Evolutionary conservation across 2,329 filamentous ascomycete species (phyloP), one percentile per base, ranked within the genome.

Genomic region (Pseudogymnoascus pannorum): DNA sequence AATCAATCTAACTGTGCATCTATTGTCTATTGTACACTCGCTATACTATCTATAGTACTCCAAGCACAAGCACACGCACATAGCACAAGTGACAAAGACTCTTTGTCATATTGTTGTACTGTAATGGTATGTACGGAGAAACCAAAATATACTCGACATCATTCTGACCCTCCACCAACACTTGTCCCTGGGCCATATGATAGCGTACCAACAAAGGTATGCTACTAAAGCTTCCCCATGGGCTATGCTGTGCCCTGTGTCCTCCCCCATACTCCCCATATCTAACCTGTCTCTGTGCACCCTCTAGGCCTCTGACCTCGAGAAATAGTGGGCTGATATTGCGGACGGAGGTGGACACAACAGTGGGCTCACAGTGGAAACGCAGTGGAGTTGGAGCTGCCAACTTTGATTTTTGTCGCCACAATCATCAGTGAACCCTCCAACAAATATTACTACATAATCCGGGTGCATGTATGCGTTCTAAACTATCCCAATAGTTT

Each of bases 61-160:
- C 26, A 11, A 26, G 22, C 42, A 51, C 42, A 51, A 11, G 14
- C 42, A 51, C 22, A 51, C 7, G 24, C 42, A 51, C 42, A 51
- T 18, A 51, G 24, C 42, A 51, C 42, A 51, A 29, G 42, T 51
- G 42, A 51, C 42, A 51, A 51, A 51, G 42, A 51, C 42, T 26
- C 42, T n/a, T 22, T 22, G 42, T 48, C 42, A 26, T 48, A 22
- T 44, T 22, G 11, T 44, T 44, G 40, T 44, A 44, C 40, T n/a
- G n/a, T n/a, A n/a, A n/a, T n/a, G n/a, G 40, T 44, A 22, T 4
- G 35, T 36, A 20, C 16, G 36, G n/a, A n/a, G n/a, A n/a, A n/a
- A n/a, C n/a, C 3, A 20, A 20, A 4, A 22, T 12, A 12, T n/a
- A n/a, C n/a, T 18, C 40, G 18, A 44, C 40, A 44, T 44, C 40